These are phyloP conservation scores for Draba incana DNA, from an alignment of 345 rosid species.

Conservation along the genomic window DNA sequence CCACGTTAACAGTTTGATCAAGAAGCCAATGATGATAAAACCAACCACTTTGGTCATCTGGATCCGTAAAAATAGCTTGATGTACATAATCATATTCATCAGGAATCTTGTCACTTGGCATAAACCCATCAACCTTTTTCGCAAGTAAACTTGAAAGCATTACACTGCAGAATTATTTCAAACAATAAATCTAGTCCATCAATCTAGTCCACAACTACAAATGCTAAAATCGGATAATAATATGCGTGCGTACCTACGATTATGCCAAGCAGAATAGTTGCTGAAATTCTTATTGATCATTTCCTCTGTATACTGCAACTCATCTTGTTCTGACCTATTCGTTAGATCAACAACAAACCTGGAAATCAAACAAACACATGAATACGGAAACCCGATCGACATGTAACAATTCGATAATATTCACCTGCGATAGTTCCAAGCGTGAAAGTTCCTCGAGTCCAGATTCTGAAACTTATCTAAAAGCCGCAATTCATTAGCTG, in stretches of 20 bases:
- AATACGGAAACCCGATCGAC: not conserved
- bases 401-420: not conserved
- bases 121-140: slow-evolving; percentile 56
- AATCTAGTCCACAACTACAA: no score
- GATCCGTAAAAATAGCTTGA: slow-evolving; percentile 81
- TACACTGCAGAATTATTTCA: slow-evolving; percentile 58
- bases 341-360: slow-evolving; percentile 78
- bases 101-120: slow-evolving; percentile 53
- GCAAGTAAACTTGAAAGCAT: slow-evolving; percentile 70
- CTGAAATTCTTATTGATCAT: slow-evolving; percentile 70
- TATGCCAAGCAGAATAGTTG: slow-evolving; percentile 98
- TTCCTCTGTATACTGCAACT: slow-evolving; percentile 64
- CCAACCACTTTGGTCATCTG: slow-evolving; percentile 97
- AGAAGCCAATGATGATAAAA: slow-evolving; percentile 98
- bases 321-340: slow-evolving; percentile 80
- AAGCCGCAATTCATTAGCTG: slow-evolving; percentile 62
- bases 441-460: slow-evolving; percentile 88
- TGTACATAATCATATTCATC: slow-evolving; percentile 75
- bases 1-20: slow-evolving; percentile 70
- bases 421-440: slow-evolving; percentile 95
- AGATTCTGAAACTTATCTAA: slow-evolving; percentile 60
- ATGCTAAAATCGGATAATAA: not conserved
- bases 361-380: slow-evolving; percentile 29
- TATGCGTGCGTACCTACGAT: slow-evolving; percentile 66
- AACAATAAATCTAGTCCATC: not conserved